Evolutionary conservation across 163 green algal species (phyloP).

Genomic region (Chlorella variabilis): DNA sequence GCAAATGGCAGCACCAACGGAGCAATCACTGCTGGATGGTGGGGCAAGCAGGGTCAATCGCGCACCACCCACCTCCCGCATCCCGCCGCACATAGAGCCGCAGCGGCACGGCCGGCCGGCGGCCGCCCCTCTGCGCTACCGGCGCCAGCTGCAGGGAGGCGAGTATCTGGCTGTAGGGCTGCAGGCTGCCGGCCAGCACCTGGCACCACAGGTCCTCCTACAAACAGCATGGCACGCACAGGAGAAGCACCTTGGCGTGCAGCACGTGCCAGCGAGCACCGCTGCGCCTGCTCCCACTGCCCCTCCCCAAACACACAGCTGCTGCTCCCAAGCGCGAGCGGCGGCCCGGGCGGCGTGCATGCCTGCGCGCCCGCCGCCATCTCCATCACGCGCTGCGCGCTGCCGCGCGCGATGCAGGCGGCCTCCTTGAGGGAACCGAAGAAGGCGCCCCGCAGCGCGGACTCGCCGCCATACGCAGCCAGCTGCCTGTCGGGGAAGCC

Average conservation of each 20-base stretch:
- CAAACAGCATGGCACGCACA: neutral
- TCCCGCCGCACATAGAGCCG: constrained; percentile 22
- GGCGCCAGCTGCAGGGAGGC: constrained; percentile 32
- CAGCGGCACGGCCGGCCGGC: constrained; percentile 17
- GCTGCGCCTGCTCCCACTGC: too few species aligned
- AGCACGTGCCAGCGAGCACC: neutral
- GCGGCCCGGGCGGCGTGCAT: neutral
- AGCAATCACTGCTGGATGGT: too few species aligned
- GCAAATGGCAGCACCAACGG: too few species aligned
- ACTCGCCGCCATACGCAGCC: constrained; percentile 22
- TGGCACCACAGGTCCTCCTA: constrained; percentile 37
- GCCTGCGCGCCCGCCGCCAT: constrained; percentile 36
- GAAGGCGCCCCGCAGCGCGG: constrained; percentile 27
- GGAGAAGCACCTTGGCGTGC: neutral
- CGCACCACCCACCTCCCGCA: constrained; percentile 1
- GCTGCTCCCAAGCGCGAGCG: neutral
- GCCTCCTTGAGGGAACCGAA: constrained; percentile 51
- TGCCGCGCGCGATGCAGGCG: constrained; percentile 31
- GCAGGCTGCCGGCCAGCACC: constrained; percentile 11
- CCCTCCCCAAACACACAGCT: too few species aligned
- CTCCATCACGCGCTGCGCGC: constrained; percentile 40
- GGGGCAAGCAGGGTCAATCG: too few species aligned
- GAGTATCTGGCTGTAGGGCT: constrained; percentile 9
- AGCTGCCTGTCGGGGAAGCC: constrained; percentile 20
- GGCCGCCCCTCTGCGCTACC: neutral